Evolutionary conservation across 805 yeast genomes (phyloP).

Genomic region (Nakazawaea sp.): DNA sequence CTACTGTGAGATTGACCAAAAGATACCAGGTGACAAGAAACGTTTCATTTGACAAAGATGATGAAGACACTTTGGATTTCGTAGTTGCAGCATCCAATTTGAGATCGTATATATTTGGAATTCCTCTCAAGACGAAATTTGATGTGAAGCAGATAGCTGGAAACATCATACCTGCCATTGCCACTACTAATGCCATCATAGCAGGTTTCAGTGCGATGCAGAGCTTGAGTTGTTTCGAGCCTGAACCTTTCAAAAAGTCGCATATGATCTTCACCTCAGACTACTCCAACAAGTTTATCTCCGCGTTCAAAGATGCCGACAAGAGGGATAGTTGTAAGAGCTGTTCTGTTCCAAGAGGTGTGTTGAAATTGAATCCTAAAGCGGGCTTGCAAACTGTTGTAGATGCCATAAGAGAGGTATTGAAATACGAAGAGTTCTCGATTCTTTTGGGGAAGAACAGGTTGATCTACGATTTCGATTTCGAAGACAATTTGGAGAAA

Average conservation of each 20-base stretch:
- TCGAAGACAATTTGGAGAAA: slow-evolving; percentile 64
- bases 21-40: slow-evolving; percentile 33
- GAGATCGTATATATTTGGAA: slow-evolving; percentile 63
- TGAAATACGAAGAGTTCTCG: slow-evolving; percentile 53
- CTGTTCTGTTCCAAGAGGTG: slow-evolving; percentile 50
- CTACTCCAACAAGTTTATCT: slow-evolving; percentile 55
- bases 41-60: slow-evolving; percentile 88
- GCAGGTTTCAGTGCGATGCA: slow-evolving; percentile 82
- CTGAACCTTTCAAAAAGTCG: slow-evolving; percentile 26
- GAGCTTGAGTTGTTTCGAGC: slow-evolving; percentile 47
- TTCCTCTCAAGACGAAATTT: slow-evolving; percentile 69
- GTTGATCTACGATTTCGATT: slow-evolving; percentile 78
- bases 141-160: slow-evolving; percentile 95
- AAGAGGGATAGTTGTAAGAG: slow-evolving; percentile 73
- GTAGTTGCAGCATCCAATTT: slow-evolving; percentile 83
- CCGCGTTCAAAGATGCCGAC: slow-evolving; percentile 50
- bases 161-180: slow-evolving; percentile 96
- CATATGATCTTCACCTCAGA: slow-evolving; percentile 44
- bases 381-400: slow-evolving; percentile 46
- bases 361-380: slow-evolving; percentile 28
- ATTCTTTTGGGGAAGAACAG: slow-evolving; percentile 51
- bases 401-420: slow-evolving; percentile 36
- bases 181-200: slow-evolving; percentile 93
- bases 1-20: slow-evolving; percentile 41
- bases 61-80: slow-evolving; percentile 81